A percentile compares a stretch with the other conserved stretches of the same genome.
Conservation (phyloP, 345 rosid genomes). For the Sisymbrium altissimum region DNA sequence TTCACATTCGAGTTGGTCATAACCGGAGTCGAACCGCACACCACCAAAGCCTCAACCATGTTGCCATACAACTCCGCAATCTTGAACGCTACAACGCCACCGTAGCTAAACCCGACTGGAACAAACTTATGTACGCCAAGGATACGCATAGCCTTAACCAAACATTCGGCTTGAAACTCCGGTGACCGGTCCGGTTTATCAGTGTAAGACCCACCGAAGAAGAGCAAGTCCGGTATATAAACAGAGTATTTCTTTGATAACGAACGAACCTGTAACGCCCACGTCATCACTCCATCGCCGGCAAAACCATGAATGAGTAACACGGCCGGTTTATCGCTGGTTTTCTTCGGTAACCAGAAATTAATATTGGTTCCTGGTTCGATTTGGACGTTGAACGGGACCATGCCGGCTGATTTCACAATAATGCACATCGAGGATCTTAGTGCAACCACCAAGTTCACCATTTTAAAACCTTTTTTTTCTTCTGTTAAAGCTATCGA, state of each 20-base stretch:
- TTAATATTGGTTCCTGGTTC: background rate
- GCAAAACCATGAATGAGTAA: background rate
- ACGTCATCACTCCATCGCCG: background rate
- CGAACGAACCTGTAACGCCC: background rate
- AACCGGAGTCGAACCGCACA: constrained; percentile 65
- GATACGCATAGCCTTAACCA: background rate
- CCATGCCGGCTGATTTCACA: background rate
- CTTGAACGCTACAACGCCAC: background rate
- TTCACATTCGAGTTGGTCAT: constrained; percentile 52
- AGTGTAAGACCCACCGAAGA: background rate
- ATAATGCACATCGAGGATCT: background rate
- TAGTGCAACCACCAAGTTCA: background rate
- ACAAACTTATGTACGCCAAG: background rate
- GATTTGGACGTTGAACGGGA: background rate
- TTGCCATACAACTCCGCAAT: constrained; percentile 33
- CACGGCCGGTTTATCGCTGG: background rate
- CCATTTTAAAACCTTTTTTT: background rate
- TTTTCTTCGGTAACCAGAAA: background rate
- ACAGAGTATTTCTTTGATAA: background rate
- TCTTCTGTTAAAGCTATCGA: background rate
- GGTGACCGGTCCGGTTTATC: background rate
- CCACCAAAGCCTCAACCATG: constrained; percentile 57
- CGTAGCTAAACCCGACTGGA: background rate
- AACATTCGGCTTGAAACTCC: background rate
- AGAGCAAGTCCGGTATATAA: background rate